Percentiles rank a stretch among this genome's conserved stretches.
phyloP scores from a whole-genome alignment of 1,284 basidiomycete genomes.

The Anthracocystis panici-leucophaei region DNA sequence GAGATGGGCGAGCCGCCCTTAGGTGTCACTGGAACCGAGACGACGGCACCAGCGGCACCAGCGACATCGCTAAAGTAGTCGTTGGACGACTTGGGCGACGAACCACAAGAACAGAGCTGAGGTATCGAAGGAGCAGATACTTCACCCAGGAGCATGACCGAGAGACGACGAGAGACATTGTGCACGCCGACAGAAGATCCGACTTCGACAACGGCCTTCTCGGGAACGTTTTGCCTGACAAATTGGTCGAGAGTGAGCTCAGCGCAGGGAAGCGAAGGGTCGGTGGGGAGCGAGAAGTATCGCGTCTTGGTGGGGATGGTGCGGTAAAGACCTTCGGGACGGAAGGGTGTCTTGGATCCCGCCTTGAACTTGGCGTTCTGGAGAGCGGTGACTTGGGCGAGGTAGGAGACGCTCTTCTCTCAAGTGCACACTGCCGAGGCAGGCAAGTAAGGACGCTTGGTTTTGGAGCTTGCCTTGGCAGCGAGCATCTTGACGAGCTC shows the following conservation, averaged over 20 bases:
- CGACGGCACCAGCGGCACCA: conserved; percentile 22
- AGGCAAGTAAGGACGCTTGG: conserved; percentile 50
- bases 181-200: conserved; percentile 24
- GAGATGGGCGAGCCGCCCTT: conserved; percentile 20
- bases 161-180: conserved; percentile 46
- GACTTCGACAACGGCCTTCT: conserved; percentile 31
- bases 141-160: conserved; percentile 39
- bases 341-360: conserved; percentile 37
- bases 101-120: conserved; percentile 20
- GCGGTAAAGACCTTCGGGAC: conserved; percentile 25
- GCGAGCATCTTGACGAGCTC: conserved; percentile 52
- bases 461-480: conserved; percentile 37
- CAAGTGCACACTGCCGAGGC: conserved; percentile 55
- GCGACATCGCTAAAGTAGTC: conserved; percentile 36
- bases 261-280: conserved; percentile 33
- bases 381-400: conserved; percentile 44
- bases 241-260: conserved; percentile 47
- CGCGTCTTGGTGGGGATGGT: conserved; percentile 37
- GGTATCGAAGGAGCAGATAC: conserved; percentile 27
- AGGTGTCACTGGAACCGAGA: conserved; percentile 28
- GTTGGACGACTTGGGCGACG: conserved; percentile 20
- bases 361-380: conserved; percentile 50
- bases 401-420: conserved; percentile 47
- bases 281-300: conserved; percentile 49
- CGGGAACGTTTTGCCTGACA: conserved; percentile 44